Conservation (phyloP, 768 basidiomycete species). For the Pisolithus tinctorius region DNA sequence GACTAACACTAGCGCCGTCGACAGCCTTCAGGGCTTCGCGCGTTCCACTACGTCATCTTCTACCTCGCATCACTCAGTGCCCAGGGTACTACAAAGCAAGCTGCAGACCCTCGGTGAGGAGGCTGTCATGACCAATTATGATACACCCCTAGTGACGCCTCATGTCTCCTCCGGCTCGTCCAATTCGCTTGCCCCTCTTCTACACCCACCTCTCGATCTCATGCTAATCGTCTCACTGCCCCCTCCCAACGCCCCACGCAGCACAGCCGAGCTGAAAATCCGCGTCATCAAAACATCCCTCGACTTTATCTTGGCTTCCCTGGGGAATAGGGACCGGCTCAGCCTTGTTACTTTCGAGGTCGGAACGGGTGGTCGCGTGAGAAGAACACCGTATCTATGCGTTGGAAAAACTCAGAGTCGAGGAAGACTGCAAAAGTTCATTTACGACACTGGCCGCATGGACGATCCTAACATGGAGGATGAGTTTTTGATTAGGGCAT, state of each 20-base stretch:
- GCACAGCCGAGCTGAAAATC: constrained; percentile 79
- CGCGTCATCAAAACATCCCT: constrained; percentile 86
- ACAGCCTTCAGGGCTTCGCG: constrained; percentile 57
- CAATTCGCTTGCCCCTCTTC: constrained; percentile 73
- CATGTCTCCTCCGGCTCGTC: constrained; percentile 69
- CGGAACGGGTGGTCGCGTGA: constrained; percentile 71
- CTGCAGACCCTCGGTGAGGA: constrained; percentile 66
- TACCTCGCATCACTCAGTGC: constrained; percentile 59
- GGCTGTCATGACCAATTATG: constrained; percentile 56
- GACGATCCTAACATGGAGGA: constrained; percentile 45
- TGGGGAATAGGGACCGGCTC: constrained; percentile 74
- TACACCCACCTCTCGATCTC: constrained; percentile 86
- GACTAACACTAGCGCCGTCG: constrained; percentile 53
- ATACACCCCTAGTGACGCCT: constrained; percentile 56
- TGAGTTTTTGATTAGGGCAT: constrained; percentile 60
- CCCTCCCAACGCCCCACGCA: constrained; percentile 58
- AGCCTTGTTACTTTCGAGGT: constrained; percentile 92
- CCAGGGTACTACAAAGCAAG: constrained; percentile 34
- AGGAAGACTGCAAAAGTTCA: constrained; percentile 64
- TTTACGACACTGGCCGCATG: constrained; percentile 58
- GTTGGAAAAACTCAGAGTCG: constrained; percentile 64
- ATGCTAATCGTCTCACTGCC: constrained; percentile 90
- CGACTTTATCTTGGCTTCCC: constrained; percentile 75
- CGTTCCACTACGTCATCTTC: constrained; percentile 70
- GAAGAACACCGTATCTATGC: constrained; percentile 91